Conservation (phyloP, 2,329 filamentous ascomycete genomes). For the Aspergillus nomiae region DNA sequence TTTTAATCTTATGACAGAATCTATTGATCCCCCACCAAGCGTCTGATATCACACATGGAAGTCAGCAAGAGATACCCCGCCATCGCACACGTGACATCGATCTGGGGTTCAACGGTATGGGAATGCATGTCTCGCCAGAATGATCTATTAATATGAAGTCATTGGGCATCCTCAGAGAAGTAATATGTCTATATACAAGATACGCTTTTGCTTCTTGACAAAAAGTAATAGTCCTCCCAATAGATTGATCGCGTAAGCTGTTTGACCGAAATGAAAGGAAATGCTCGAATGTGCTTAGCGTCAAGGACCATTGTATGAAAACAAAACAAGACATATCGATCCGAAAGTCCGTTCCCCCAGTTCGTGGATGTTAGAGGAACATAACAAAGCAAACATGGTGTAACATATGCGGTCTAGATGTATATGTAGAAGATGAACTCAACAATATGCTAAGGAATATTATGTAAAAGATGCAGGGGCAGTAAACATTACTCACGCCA, state of each 20-base stretch:
- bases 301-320: neutral
- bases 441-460: neutral
- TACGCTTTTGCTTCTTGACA: neutral
- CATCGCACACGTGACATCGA: conserved; percentile 16
- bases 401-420: neutral
- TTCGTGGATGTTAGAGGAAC: neutral
- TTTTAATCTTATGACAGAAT: neutral
- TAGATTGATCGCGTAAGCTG: neutral
- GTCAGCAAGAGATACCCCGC: conserved; percentile 12
- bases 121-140: neutral
- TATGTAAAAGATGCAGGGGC: neutral
- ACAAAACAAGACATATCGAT: neutral
- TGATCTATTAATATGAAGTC: neutral
- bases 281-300: neutral
- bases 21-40: neutral
- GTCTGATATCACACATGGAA: neutral
- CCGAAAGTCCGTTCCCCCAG: neutral
- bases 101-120: neutral
- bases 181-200: neutral
- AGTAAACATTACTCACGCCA: neutral
- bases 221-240: neutral
- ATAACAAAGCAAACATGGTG: neutral
- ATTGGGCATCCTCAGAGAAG: neutral
- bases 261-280: neutral
- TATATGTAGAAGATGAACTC: neutral